These are phyloP conservation scores for Aspergillus spinulosporus DNA, from an alignment of 2,329 filamentous ascomycete genomes.

Conservation along the genomic window DNA sequence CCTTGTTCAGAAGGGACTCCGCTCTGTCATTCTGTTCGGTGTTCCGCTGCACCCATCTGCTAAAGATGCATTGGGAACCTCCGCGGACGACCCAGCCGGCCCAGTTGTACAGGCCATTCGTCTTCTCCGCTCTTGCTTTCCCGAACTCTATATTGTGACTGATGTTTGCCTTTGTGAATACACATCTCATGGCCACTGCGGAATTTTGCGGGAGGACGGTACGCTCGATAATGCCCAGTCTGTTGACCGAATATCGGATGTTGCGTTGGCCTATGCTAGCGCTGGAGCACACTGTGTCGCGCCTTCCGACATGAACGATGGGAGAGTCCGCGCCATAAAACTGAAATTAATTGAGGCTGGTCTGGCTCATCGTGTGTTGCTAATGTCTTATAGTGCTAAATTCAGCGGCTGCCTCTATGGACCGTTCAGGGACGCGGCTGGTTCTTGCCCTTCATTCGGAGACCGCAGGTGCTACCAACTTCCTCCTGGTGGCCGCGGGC, in stretches of 20 bases:
- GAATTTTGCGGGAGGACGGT: constrained; percentile 89
- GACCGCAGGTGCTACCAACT: constrained; percentile 97
- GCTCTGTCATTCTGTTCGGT: constrained; percentile 92
- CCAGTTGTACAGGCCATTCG: constrained; percentile 87
- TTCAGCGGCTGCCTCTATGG: constrained; percentile 96
- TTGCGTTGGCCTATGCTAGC: constrained; percentile 90
- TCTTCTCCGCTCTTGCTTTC: constrained; percentile 79
- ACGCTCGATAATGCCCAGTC: constrained; percentile 89
- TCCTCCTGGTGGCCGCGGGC: constrained; percentile 84
- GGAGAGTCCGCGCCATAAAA: constrained; percentile 95
- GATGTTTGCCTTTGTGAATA: constrained; percentile 99
- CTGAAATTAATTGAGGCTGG: constrained; percentile 94
- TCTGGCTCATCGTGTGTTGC: constrained; percentile 82
- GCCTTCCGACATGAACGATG: constrained; percentile 98
- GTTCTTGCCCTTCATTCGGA: constrained; percentile 85
- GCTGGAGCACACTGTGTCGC: constrained; percentile 96
- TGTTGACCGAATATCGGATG: constrained; percentile 91
- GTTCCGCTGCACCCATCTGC: constrained; percentile 77
- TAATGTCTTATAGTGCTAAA: constrained; percentile 98
- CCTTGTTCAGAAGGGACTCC: constrained; percentile 83
- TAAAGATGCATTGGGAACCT: constrained; percentile 89
- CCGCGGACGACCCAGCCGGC: constrained; percentile 88
- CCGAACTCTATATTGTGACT: constrained; percentile 83
- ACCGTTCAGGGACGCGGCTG: constrained; percentile 94
- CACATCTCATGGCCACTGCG: constrained; percentile 95